phyloP scores from a whole-genome alignment of 768 basidiomycete species.

The Suillus variegatus region DNA sequence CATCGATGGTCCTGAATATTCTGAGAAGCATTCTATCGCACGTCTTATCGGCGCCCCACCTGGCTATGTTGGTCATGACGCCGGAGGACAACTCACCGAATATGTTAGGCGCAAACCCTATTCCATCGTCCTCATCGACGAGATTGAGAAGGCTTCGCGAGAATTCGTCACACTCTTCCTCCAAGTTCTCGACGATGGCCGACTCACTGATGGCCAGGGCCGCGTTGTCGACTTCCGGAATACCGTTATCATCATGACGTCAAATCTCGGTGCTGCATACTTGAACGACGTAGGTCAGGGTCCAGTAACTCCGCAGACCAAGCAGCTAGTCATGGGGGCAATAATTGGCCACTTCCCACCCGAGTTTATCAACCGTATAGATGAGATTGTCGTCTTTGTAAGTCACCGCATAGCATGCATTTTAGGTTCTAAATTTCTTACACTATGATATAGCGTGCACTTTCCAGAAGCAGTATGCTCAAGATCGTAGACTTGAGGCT shows the following conservation, averaged over 20 bases:
- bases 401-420: constrained; percentile 18
- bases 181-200: constrained; percentile 91
- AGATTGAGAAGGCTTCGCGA: constrained; percentile 88
- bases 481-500: constrained; percentile 90
- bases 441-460: constrained; percentile 56
- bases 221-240: constrained; percentile 85
- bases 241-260: constrained; percentile 94
- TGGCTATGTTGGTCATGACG: constrained; percentile 91
- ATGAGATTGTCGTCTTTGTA: constrained; percentile 77
- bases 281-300: constrained; percentile 77
- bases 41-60: constrained; percentile 73
- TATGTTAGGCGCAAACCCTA: constrained; percentile 92
- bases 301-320: constrained; percentile 59
- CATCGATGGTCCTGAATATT: constrained; percentile 92
- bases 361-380: constrained; percentile 90
- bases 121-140: constrained; percentile 81
- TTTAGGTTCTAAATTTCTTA: constrained; percentile 28
- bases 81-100: constrained; percentile 90
- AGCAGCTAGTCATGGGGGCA: constrained; percentile 70
- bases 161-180: constrained; percentile 72
- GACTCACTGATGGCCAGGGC: constrained; percentile 92
- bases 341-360: constrained; percentile 89
- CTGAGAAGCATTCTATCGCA: constrained; percentile 77
- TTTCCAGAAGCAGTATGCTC: constrained; percentile 75
- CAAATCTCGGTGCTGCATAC: constrained; percentile 82